phyloP scores from a whole-genome alignment of 2,329 filamentous ascomycete species.

The Trematosphaeria pertusa region DNA sequence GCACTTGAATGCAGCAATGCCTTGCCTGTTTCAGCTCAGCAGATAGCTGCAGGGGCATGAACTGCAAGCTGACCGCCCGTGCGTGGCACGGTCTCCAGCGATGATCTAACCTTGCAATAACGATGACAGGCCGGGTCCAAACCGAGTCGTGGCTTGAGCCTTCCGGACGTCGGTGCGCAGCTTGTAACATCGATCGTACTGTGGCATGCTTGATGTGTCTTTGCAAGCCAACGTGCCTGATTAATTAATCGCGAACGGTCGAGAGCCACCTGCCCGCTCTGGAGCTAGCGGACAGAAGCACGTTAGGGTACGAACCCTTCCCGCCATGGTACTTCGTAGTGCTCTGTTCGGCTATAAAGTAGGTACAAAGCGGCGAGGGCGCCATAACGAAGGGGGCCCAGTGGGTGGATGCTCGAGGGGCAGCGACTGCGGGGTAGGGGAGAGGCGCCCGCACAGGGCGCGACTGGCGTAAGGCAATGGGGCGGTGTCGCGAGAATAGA shows the following conservation, averaged over 20 bases:
- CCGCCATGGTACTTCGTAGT: no score
- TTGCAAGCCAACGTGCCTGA: constrained; percentile 5
- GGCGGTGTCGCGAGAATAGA: not conserved
- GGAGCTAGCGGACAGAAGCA: no score
- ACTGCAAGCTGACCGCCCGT: constrained; percentile 38
- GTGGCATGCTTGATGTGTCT: constrained; percentile 10
- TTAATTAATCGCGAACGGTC: constrained; percentile 5
- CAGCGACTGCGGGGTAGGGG: not conserved
- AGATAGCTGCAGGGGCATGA: constrained; percentile 30
- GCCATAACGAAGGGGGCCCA: no score
- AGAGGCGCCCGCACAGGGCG: not conserved
- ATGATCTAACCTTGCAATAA: constrained; percentile 26
- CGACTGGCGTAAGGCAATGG: not conserved
- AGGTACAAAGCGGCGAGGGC: no score
- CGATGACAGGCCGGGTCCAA: constrained; percentile 20
- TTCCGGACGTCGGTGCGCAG: constrained; percentile 25
- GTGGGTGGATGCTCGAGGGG: constrained; percentile 12
- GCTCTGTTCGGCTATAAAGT: no score
- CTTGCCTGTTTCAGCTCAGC: constrained; percentile 38
- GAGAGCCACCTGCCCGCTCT: no score
- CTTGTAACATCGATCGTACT: constrained; percentile 22
- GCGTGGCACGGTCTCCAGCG: constrained; percentile 20
- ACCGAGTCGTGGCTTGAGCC: constrained; percentile 33
- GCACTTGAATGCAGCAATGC: constrained; percentile 30
- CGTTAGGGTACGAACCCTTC: no score